Conservation (phyloP, 2,329 filamentous ascomycete species). For the Cordyceps militaris region DNA sequence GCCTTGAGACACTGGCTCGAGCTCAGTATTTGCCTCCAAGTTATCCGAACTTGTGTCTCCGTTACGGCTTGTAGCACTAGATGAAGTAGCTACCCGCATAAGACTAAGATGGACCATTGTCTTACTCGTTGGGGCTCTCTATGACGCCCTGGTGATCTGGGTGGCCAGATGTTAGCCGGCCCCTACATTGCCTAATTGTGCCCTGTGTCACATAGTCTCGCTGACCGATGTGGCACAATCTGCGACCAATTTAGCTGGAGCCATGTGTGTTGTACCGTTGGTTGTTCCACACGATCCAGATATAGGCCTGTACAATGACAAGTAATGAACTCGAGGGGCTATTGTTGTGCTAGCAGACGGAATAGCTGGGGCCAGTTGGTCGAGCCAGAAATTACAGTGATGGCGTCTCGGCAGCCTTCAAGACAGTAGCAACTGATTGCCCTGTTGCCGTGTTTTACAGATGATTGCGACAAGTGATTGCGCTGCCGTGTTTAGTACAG, state of each 20-base stretch:
- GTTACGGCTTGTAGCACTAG: neutral
- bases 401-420: too few species aligned
- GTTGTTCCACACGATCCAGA: conserved; percentile 5
- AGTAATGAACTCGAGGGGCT: neutral
- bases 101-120: neutral
- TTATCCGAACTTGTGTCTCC: neutral
- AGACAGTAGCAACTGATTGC: too few species aligned
- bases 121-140: neutral
- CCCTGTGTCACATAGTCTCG: neutral
- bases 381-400: too few species aligned
- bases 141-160: neutral
- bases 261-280: neutral
- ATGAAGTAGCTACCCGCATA: neutral
- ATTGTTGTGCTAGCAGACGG: neutral
- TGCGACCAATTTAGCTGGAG: conserved; percentile 2
- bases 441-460: too few species aligned
- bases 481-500: too few species aligned
- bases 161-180: neutral
- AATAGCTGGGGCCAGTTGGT: too few species aligned
- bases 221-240: neutral
- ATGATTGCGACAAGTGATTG: too few species aligned
- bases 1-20: neutral
- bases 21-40: neutral
- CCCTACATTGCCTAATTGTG: neutral
- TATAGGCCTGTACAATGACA: neutral